Conservation (phyloP, 140 eudicot species). For the Stevia rebaudiana region DNA sequence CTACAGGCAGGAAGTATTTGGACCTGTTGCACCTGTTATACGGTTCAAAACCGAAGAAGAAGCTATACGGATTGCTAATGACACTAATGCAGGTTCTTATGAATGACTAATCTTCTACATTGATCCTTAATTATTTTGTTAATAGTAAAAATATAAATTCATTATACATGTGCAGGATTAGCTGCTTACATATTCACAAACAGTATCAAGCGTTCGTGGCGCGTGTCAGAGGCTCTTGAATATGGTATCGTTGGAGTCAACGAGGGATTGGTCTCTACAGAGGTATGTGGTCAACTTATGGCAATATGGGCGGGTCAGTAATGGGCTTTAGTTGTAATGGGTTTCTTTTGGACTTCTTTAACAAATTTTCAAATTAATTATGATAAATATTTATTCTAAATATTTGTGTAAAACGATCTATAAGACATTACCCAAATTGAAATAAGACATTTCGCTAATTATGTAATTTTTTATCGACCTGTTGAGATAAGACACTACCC, state of each 20-base stretch:
- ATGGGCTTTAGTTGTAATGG: neutral
- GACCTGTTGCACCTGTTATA: conserved; percentile 87
- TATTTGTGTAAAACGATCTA: neutral
- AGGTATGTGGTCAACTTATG: conserved; percentile 43
- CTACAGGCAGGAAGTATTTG: conserved; percentile 84
- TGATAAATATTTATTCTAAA: neutral
- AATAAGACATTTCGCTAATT: neutral
- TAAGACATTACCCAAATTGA: no score
- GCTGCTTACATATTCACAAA: conserved; percentile 78
- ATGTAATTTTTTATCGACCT: neutral
- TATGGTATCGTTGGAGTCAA: conserved; percentile 91
- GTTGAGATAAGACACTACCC: neutral
- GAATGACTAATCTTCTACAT: neutral
- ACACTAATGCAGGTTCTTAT: conserved; percentile 76
- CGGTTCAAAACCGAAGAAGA: conserved; percentile 86
- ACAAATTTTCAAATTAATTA: no score
- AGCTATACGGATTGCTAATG: conserved; percentile 83
- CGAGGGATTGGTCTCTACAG: conserved; percentile 82
- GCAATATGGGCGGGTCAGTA: neutral
- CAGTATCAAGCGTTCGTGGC: conserved; percentile 70
- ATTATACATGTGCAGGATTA: conserved; percentile 46
- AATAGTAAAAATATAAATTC: neutral
- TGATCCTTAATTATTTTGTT: neutral
- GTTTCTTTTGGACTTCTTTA: neutral
- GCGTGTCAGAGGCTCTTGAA: conserved; percentile 91